These are phyloP conservation scores for Fimicolochytrium jonesii DNA, from an alignment of 192 early-diverging fungal species.

Conservation along the genomic window DNA sequence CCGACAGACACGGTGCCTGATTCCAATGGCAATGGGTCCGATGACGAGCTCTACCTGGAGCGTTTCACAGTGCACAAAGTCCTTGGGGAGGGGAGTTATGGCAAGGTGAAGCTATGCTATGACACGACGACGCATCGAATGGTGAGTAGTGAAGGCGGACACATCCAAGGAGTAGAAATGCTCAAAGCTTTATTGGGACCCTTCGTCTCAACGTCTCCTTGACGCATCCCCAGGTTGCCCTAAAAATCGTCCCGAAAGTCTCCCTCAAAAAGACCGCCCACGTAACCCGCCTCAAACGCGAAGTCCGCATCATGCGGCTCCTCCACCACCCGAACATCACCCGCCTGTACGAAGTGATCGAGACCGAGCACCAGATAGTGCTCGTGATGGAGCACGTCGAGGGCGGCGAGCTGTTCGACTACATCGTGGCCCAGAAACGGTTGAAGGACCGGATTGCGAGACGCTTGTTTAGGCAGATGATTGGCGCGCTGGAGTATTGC, in stretches of 20 bases:
- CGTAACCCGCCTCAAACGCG: slow-evolving; percentile 49
- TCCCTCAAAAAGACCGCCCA: slow-evolving; percentile 46
- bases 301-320: slow-evolving; percentile 55
- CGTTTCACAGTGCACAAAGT: slow-evolving; percentile 82
- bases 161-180: too few relatives aligned
- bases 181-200: too few relatives aligned
- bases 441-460: slow-evolving; percentile 75
- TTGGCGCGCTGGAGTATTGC: slow-evolving; percentile 54
- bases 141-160: too few relatives aligned
- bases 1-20: too few relatives aligned
- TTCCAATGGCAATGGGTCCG: too few relatives aligned
- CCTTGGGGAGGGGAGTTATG: slow-evolving; percentile 90
- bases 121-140: slow-evolving; percentile 68
- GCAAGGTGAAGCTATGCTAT: slow-evolving; percentile 87
- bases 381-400: slow-evolving; percentile 88
- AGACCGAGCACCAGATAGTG: slow-evolving; percentile 82
- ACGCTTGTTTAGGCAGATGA: slow-evolving; percentile 49
- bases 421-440: slow-evolving; percentile 74
- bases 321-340: slow-evolving; percentile 78
- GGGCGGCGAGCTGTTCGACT: slow-evolving; percentile 90
- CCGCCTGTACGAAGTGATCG: slow-evolving; percentile 79
- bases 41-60: slow-evolving; percentile 57
- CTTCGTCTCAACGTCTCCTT: too few relatives aligned
- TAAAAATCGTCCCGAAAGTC: slow-evolving; percentile 54
- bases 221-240: slow-evolving; percentile 39